Percentiles rank a stretch among this genome's conserved stretches.
phyloP scores from a whole-genome alignment of 768 basidiomycete species.

The Agaricus subrufescens region DNA sequence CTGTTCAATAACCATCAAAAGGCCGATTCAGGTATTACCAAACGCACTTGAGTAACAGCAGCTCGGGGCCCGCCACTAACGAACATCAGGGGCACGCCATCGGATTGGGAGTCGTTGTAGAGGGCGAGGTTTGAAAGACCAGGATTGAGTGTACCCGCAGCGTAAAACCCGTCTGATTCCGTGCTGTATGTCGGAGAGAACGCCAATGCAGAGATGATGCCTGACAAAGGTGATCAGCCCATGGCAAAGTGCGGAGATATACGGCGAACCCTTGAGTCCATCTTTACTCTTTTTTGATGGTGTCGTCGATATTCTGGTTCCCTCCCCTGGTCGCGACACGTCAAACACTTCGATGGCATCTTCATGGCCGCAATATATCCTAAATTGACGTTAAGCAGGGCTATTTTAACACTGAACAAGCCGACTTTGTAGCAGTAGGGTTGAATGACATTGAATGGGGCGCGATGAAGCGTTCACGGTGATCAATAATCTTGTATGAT shows the following conservation, averaged over 20 bases:
- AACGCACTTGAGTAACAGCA: slow-evolving; percentile 51
- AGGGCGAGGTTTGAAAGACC: slow-evolving; percentile 56
- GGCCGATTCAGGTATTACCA: background rate
- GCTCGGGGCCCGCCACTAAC: slow-evolving; percentile 51
- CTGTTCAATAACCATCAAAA: slow-evolving; percentile 3
- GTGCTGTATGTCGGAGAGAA: slow-evolving; percentile 63
- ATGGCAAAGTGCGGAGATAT: background rate
- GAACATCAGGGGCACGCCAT: slow-evolving; percentile 48
- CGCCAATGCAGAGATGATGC: slow-evolving; percentile 81
- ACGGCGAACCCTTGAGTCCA: slow-evolving; percentile 75
- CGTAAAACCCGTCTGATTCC: slow-evolving; percentile 49
- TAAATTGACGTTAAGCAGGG: slow-evolving; percentile 19
- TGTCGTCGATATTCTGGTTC: slow-evolving; percentile 63
- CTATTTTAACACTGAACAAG: background rate
- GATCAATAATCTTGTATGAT: slow-evolving; percentile 89
- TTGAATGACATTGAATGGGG: slow-evolving; percentile 85
- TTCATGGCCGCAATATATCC: slow-evolving; percentile 85
- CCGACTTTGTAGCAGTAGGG: slow-evolving; percentile 57
- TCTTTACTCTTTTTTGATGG: slow-evolving; percentile 75
- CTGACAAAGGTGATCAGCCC: slow-evolving; percentile 32
- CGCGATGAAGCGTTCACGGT: slow-evolving; percentile 86
- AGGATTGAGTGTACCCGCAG: slow-evolving; percentile 71
- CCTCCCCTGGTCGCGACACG: slow-evolving; percentile 66
- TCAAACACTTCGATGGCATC: slow-evolving; percentile 86
- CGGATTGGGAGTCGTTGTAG: slow-evolving; percentile 55